Evolutionary conservation across 345 rosid species (phyloP).

Genomic region (Eucalyptus cloeziana): DNA sequence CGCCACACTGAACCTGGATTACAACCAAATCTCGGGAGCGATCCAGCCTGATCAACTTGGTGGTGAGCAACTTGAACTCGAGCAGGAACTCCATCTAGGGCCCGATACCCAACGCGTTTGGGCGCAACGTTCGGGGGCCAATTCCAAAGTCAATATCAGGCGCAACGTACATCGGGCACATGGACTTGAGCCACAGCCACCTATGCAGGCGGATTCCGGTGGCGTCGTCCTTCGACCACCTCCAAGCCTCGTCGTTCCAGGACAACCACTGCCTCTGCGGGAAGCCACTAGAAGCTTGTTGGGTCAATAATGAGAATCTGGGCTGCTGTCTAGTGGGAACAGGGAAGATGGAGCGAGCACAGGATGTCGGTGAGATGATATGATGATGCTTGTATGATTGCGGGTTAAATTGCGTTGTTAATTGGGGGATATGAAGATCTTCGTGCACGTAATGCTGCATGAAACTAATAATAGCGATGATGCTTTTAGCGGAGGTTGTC

Average conservation of each 20-base stretch:
- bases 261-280: conserved; percentile 28
- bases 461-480: not conserved
- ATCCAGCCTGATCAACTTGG: conserved; percentile 14
- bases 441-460: not conserved
- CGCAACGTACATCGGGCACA: conserved; percentile 24
- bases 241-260: conserved; percentile 30
- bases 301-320: not conserved
- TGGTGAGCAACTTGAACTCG: conserved; percentile 17
- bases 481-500: not conserved
- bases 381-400: not conserved
- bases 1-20: conserved; percentile 25
- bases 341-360: not conserved
- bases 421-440: not conserved
- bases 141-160: conserved; percentile 11
- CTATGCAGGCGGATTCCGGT: conserved; percentile 23
- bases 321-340: not conserved
- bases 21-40: conserved; percentile 7
- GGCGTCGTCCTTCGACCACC: conserved; percentile 23
- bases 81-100: conserved; percentile 21
- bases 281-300: conserved; percentile 17
- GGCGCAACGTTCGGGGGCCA: conserved; percentile 7
- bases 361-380: not conserved
- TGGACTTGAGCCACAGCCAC: conserved; percentile 35
- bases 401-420: not conserved
- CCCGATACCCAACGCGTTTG: conserved; percentile 17